Evolutionary conservation across 163 green algal species (phyloP).

Genomic region (Scenedesmus sp.): DNA sequence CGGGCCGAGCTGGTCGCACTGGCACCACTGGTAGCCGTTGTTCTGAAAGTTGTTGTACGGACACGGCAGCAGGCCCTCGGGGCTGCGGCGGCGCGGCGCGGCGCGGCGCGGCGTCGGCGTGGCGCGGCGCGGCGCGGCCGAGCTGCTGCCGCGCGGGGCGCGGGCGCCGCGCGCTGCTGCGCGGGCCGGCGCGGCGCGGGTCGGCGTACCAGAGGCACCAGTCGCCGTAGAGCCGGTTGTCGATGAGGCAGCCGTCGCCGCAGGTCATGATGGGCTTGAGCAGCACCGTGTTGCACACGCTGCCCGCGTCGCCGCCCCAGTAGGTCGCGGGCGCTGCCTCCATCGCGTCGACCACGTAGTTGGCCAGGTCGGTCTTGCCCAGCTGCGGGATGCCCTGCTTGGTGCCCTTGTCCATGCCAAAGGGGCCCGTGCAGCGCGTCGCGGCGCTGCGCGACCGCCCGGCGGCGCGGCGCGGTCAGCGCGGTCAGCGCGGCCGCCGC

Average conservation of each 20-base stretch:
- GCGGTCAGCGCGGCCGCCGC: neutral
- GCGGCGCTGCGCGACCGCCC: too few species aligned
- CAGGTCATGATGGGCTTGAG: constrained; percentile 41
- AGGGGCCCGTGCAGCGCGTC: constrained; percentile 26
- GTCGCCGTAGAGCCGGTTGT: constrained; percentile 36
- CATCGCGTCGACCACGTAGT: neutral
- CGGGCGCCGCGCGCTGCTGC: too few species aligned
- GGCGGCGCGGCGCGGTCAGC: too few species aligned
- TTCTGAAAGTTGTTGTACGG: constrained; percentile 14
- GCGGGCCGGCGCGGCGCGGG: too few species aligned
- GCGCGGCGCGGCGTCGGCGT: too few species aligned
- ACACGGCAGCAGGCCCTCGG: constrained; percentile 3
- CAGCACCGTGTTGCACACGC: constrained; percentile 35
- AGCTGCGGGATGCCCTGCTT: neutral
- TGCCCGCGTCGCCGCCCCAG: constrained; percentile 35
- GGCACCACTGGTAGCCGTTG: constrained; percentile 31
- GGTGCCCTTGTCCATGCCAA: constrained; percentile 20
- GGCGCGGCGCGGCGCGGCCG: too few species aligned
- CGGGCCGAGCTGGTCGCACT: constrained; percentile 22
- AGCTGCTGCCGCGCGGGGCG: too few species aligned
- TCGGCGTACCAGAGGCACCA: constrained; percentile 35
- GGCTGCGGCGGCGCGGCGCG: too few species aligned
- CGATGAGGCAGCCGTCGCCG: constrained; percentile 25
- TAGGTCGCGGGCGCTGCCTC: constrained; percentile 6
- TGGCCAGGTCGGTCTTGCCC: neutral